Evolutionary conservation across 805 yeast species (phyloP), one percentile per base, ranked within the genome.

Genomic region (Cyberlindnera saturnus): DNA sequence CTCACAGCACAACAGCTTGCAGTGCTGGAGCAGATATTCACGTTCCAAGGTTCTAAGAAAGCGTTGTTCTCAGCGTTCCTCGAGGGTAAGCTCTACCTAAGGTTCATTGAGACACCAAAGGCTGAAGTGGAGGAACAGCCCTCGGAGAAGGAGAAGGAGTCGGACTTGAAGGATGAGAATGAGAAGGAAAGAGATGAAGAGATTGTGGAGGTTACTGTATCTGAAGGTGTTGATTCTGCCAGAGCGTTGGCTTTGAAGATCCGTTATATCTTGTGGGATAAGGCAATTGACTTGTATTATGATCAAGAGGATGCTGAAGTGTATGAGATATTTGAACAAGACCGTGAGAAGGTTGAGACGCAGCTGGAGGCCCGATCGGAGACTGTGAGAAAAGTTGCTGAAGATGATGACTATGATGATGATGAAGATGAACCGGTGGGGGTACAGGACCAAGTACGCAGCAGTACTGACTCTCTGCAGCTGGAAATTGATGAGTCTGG

Each of bases 221-320:
- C 55, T n/a, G 49, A 66, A 28, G 79, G 79, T 1, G 49, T 61
- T 9, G 69, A 66, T 13, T 69, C 77, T 8, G 65, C 76, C 1
- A 69, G 82, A 59, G 65, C 79, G 61, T 48, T 84, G 34, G 82
- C 88, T 6, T 65, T 83, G 38, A 83, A 77, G 48, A 63, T 83
- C 18, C 67, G 91, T 49, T 83, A 82, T 51, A 70, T 83, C 11
- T 64, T 85, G 19, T 85, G 86, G 78, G 90, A 84, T 53, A 79
- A 76, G 56, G 89, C 83, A 17, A 70, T 79, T 9, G 82, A 79
- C 54, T 65, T 57, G 48, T 67, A 61, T 50, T 73, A 64, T 46
- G 49, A 46, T 35, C 37, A 44, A 9, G 44, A 46, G 11, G 43
- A 38, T 11, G 45, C 33, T 5, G 52, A 48, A 3, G 55, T 46